Conservation (phyloP, 1,284 basidiomycete species). For the Apiotrichum domesticum region DNA sequence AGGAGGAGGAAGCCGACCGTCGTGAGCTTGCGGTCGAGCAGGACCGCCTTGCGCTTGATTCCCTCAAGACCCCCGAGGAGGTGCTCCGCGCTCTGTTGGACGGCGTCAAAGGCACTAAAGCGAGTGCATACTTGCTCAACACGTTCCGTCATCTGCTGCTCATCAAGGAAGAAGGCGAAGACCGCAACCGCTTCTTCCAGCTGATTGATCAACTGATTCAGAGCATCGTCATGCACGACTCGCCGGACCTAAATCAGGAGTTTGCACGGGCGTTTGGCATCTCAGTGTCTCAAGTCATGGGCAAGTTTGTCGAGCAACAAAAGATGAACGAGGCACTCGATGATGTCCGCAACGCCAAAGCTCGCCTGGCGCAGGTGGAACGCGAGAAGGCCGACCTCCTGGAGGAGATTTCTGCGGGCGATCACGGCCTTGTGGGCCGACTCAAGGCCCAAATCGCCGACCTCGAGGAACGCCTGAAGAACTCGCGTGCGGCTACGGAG, state of each 20-base stretch:
- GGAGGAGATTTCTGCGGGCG: slow-evolving; percentile 70
- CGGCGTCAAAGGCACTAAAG: slow-evolving; percentile 68
- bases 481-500: slow-evolving; percentile 71
- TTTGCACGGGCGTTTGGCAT: slow-evolving; percentile 81
- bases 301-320: slow-evolving; percentile 87
- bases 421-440: slow-evolving; percentile 75
- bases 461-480: slow-evolving; percentile 70
- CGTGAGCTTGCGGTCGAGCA: slow-evolving; percentile 67
- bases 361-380: slow-evolving; percentile 50
- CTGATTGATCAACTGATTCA: slow-evolving; percentile 89
- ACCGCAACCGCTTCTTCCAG: slow-evolving; percentile 81
- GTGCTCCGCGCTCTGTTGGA: slow-evolving; percentile 76
- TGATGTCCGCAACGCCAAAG: slow-evolving; percentile 66
- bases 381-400: slow-evolving; percentile 55
- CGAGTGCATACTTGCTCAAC: slow-evolving; percentile 80
- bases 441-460: slow-evolving; percentile 68
- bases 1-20: slow-evolving; percentile 71
- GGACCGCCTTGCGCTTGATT: slow-evolving; percentile 63
- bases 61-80: slow-evolving; percentile 75
- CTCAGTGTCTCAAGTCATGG: slow-evolving; percentile 81
- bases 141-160: slow-evolving; percentile 89
- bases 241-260: slow-evolving; percentile 61
- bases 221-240: slow-evolving; percentile 82
- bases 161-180: slow-evolving; percentile 79
- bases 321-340: slow-evolving; percentile 69